Evolutionary conservation across 192 early-diverging fungal genomes (phyloP), one percentile per base, ranked within the genome.

Genomic region (Podila epigama): DNA sequence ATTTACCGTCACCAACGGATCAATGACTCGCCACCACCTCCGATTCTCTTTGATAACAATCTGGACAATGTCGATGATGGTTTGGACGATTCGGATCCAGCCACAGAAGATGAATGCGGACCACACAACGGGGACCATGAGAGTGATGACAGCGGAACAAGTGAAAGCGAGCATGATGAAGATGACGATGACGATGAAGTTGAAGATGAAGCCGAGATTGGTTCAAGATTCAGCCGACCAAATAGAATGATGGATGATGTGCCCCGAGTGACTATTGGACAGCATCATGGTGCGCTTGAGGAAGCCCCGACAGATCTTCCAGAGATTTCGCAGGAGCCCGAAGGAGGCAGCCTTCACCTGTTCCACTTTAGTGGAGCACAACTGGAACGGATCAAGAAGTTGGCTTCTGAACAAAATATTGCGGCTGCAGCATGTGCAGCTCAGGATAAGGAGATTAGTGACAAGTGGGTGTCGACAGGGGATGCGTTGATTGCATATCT

Each of bases 381-480:
- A 48, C 42, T 77, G 37, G 56, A 64, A 25, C 60, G 66, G 61
- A 77, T 77, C 48, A 77, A 77, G 42, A 68, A 68, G 32, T 35
- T 77, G 54, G 73, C 73, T 13, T 77, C 73, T 34, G 73, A 77
- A 22, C 73, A 77, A 40, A 77, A 77, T 8, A 77, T 77, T 54
- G 73, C 73, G 12, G 73, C 73, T 8, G 73, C 73, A 28, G 73
- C 73, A 25, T 77, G 73, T 64, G 73, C 73, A 20, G 73, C 73
- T 1, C 66, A 77, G 6, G 73, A 77, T 51, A 77, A 77, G 40
- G 73, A 77, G 56, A 77, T 77, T 27, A 77, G 66, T 32, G 73
- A 77, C 58, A 77, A 77, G 56, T 77, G 73, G 73, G 73, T 77
- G 27, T 77, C 73, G 44, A 77, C 73, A 1, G 73, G 73, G 1